These are phyloP conservation scores for Astrothelium subdiscretum DNA, from an alignment of 495 filamentous ascomycete genomes.

Conservation along the genomic window DNA sequence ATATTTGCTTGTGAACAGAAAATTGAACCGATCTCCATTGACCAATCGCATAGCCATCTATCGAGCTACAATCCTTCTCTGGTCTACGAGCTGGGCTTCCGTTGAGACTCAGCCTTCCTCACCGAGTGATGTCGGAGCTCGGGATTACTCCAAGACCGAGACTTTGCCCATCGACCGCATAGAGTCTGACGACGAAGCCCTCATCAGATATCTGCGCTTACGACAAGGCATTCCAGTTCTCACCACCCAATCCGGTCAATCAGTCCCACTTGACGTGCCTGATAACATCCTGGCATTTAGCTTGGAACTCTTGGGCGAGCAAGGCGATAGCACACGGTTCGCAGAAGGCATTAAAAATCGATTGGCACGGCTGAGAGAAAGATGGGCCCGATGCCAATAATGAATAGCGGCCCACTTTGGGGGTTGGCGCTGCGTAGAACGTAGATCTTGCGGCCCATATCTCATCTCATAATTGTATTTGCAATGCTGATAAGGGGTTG, in stretches of 20 bases:
- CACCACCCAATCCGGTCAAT: slow-evolving; percentile 18
- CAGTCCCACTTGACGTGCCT: slow-evolving; percentile 25
- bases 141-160: neutral
- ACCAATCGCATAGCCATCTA: slow-evolving; percentile 28
- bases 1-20: neutral
- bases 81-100: slow-evolving; percentile 32
- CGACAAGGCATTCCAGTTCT: slow-evolving; percentile 30
- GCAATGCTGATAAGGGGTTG: too few species aligned
- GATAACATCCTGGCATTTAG: slow-evolving; percentile 33
- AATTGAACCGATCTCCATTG: neutral
- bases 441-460: too few species aligned
- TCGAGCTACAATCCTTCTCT: slow-evolving; percentile 40
- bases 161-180: slow-evolving; percentile 20
- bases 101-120: slow-evolving; percentile 11
- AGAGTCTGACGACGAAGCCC: slow-evolving; percentile 26
- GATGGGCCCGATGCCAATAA: neutral
- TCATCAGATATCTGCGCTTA: slow-evolving; percentile 31
- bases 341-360: slow-evolving; percentile 36
- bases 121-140: neutral
- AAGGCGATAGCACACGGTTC: slow-evolving; percentile 28
- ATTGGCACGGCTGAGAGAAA: neutral
- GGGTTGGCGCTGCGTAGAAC: too few species aligned
- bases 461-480: too few species aligned
- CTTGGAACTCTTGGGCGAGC: slow-evolving; percentile 33
- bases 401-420: too few species aligned